These are phyloP conservation scores for Oryza officinalis DNA, from an alignment of 176 grass and related monocot species.

Conservation along the genomic window DNA sequence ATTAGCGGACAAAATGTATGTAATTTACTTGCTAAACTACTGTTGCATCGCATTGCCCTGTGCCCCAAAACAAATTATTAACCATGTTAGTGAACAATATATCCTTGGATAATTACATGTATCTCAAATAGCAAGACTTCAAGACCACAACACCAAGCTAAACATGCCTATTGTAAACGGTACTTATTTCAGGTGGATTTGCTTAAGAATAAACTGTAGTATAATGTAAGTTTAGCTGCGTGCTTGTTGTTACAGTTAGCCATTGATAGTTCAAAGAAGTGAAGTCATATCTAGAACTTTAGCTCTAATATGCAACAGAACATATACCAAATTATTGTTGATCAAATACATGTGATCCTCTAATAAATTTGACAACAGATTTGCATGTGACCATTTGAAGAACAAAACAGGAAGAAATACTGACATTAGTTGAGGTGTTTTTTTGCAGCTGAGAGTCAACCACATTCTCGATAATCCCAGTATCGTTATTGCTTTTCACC, in stretches of 20 bases:
- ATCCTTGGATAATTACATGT: conserved; percentile 2
- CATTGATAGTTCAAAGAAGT: neutral
- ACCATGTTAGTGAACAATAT: conserved; percentile 2
- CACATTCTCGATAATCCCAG: conserved; percentile 44
- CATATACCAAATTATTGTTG: neutral
- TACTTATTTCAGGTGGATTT: neutral
- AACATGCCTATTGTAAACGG: neutral
- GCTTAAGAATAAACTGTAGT: neutral
- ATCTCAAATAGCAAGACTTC: conserved; percentile 19
- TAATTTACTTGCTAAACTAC: neutral
- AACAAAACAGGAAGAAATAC: conserved; percentile 33
- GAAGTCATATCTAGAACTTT: neutral
- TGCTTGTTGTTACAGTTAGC: neutral
- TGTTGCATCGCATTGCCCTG: neutral
- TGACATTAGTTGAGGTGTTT: conserved; percentile 58
- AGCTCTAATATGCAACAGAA: neutral
- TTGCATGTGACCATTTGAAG: neutral
- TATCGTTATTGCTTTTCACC: conserved; percentile 46
- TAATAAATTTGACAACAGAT: neutral
- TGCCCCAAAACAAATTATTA: neutral
- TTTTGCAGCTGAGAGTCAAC: conserved; percentile 49
- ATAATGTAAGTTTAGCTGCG: neutral
- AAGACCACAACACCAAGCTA: neutral
- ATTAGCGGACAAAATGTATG: neutral
- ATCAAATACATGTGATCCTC: neutral